phyloP scores from a whole-genome alignment of 805 yeast species.

The Teunomyces panamensis region DNA sequence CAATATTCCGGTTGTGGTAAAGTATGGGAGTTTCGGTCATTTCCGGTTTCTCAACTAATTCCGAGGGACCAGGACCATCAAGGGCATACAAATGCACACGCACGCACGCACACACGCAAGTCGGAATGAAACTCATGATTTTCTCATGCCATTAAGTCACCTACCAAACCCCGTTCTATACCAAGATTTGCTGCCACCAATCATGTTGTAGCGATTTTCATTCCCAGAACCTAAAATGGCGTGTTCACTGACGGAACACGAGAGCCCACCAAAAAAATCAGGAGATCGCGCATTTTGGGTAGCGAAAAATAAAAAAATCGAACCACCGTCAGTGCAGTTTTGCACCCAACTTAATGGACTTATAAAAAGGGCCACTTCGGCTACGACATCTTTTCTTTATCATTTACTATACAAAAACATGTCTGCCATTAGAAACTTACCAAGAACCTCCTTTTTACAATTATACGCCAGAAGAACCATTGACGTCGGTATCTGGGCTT shows the following conservation, averaged over 20 bases:
- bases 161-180: no score
- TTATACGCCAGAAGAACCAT: constrained; percentile 31
- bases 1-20: not conserved
- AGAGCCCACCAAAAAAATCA: not conserved
- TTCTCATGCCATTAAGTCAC: no score
- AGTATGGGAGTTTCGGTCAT: no score
- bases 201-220: not conserved
- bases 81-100: no score
- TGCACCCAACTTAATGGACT: not conserved
- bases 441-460: constrained; percentile 18
- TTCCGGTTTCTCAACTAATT: no score
- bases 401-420: not conserved
- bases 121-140: not conserved
- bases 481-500: constrained; percentile 27
- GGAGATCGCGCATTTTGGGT: not conserved
- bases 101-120: no score
- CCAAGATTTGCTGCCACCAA: not conserved
- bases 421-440: constrained; percentile 4
- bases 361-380: not conserved
- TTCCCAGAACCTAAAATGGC: not conserved
- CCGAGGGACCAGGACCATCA: no score
- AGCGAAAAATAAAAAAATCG: not conserved
- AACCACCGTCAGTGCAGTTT: not conserved
- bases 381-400: not conserved
- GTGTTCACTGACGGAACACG: not conserved